Base-by-base conservation (phyloP, 164 flowering plant species). In the Chimonanthus praecox region DNA sequence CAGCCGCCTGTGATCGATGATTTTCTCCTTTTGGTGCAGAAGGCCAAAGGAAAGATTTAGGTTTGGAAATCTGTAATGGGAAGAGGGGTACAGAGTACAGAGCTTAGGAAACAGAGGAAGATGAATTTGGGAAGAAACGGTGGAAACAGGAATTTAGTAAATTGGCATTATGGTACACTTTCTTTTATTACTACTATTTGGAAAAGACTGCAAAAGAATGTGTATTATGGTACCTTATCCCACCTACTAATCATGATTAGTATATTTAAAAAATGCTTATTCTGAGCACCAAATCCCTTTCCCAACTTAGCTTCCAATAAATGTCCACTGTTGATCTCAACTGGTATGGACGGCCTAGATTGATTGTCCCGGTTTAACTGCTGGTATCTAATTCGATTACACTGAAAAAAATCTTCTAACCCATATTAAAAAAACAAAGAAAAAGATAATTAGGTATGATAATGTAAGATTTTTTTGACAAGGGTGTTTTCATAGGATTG, bases 161-260 rank as follows among this genome's bases (percentile, higher is more conserved):
- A 10, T 62, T 20, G 65, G 65, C 6, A 33, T 33, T 33, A 33
- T 33, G 33, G 33, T 33, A 33, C 33, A 62, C 65, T 62, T 54
- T 8, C 65, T 62, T 62, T 62, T 16, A 62, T 62, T 5, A 8
- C 65, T 20, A 33, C 33, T 33, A 33, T 33, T 33, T 33, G 61
- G 64, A 71, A 46, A 71, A 13, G 60, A 48, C 44, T 5, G 8
- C 58, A 60, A 60, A 58, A 71, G 48, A 46, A 71, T 43, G 45
- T 58, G 58, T 18, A 71, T 58, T 60, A 71, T 10, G 65, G 49
- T 43, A 71, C 73, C 73, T 60, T 49, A 58, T 71, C 73, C 73
- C 73, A 7, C 33, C 33, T 33, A 33, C 65, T 44, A 71, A 60
- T 58, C 65, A 58, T 58, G 64, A 71, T 71, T 60, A 18, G 66